Base-by-base conservation (phyloP, 2,329 filamentous ascomycete species). In the Neurospora sp. region DNA sequence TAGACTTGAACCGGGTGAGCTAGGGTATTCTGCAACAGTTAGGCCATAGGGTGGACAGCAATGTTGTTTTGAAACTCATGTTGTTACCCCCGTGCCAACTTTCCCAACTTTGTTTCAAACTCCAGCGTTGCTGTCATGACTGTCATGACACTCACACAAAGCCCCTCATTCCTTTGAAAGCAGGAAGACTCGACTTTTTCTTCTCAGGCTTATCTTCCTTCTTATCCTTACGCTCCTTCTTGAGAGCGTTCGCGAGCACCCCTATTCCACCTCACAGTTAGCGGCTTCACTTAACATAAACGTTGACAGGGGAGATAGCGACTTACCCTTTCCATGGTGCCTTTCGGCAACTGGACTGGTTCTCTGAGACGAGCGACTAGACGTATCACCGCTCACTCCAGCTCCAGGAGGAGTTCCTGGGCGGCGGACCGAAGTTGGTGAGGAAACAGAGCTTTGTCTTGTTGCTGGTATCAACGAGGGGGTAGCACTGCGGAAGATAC, bases 221-320 rank as follows among this genome's bases (percentile, higher is more conserved):
- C 71, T 82, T 81, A 69, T 78, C 79, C 73, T 83, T 84, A 40
- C 80, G 81, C 2, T 87, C 84, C 73, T 86, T 84, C 3, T 82
- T 82, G 0, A 81, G 76, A 38, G 81, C 76, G 74, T 83, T 85
- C 73, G 85, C 84, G 9, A 84, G 79, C 28, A 84, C 83, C 19
- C 84, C 84, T 83, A 74, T 23, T 38, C 43, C 66, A 84, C 83
- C 73, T 82, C 82, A 28, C 11, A 84, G 73, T 72, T 66, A 70
- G 73, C 67, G 15, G 52, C 52, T 52, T 52, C 28, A 17, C 52
- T 62, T 36, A 70, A 39, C 67, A 66, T 78, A 73, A 79, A 75
- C 40, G 40, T 68, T 15, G 11, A 33, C 38, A 62, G 38, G 36
- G 36, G 46, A 46, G 40, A 62, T 38, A 38, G 72, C 46, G 40